phyloP scores from a whole-genome alignment of 164 flowering plant species.

The Vitis rotundifolia region DNA sequence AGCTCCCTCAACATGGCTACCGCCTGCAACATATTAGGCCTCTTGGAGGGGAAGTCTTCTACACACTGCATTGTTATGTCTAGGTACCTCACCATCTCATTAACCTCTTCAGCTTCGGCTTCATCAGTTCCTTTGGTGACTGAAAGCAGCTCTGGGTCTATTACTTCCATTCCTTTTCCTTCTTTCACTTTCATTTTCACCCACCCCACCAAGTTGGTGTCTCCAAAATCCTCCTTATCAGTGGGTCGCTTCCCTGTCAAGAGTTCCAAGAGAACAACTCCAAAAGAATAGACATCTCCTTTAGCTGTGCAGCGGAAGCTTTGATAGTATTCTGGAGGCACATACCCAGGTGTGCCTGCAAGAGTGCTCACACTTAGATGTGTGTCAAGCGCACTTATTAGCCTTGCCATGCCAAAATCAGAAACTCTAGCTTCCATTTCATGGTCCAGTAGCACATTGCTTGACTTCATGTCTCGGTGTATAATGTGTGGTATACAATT shows the following conservation, averaged over 20 bases:
- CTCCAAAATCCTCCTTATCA: slow-evolving; percentile 72
- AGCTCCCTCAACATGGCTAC: slow-evolving; percentile 86
- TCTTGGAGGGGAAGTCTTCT: slow-evolving; percentile 80
- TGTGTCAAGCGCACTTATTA: slow-evolving; percentile 67
- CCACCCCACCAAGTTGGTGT: slow-evolving; percentile 76
- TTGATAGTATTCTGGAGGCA: slow-evolving; percentile 81
- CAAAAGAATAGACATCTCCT: slow-evolving; percentile 70
- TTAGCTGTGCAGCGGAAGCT: slow-evolving; percentile 78
- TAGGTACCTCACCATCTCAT: slow-evolving; percentile 70
- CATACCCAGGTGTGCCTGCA: slow-evolving; percentile 80
- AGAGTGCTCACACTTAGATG: slow-evolving; percentile 73
- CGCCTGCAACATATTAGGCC: slow-evolving; percentile 89
- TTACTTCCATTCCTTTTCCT: slow-evolving; percentile 78
- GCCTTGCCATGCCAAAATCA: slow-evolving; percentile 81
- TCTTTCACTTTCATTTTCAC: slow-evolving; percentile 74
- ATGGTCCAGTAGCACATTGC: slow-evolving; percentile 67
- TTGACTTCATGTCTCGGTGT: slow-evolving; percentile 76
- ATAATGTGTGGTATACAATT: slow-evolving; percentile 77
- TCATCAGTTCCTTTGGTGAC: slow-evolving; percentile 30
- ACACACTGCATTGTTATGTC: slow-evolving; percentile 77
- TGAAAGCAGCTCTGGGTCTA: slow-evolving; percentile 54
- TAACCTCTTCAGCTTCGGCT: slow-evolving; percentile 43
- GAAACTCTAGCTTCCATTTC: slow-evolving; percentile 74
- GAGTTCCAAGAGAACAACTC: slow-evolving; percentile 31
- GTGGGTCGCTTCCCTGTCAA: slow-evolving; percentile 64